Base-by-base conservation (phyloP, 805 yeast genomes). In the Lipomyces oligophaga region DNA sequence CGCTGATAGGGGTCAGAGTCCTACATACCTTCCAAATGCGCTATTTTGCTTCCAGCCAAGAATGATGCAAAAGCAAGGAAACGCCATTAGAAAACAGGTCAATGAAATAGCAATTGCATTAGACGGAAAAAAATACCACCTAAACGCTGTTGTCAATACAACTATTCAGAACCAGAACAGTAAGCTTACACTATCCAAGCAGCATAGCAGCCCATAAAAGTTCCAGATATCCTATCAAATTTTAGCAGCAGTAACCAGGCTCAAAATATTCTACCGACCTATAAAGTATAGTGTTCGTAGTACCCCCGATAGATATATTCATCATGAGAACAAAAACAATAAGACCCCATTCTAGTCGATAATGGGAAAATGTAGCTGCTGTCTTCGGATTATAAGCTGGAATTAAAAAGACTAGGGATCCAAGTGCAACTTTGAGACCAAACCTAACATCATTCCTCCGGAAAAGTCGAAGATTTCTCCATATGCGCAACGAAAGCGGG, bases 311-410 rank as follows among this genome's bases (percentile, higher is more conserved):
- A 0, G 89, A 81, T 59, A 84, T 85, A 57, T 82, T 84, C 90
- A 86, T 85, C 70, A 85, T 83, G 43, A 85, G 81, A 57, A 85
- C 80, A 57, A 79, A 85, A 0, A 88, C 80, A 19, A 84, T 83
- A 30, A 85, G 66, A 0, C 87, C 80, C 95, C 95, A 85, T 62
- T 85, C 95, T 6, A 83, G 82, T 54, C 89, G 67, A 87, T 86
- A 84, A 35, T 70, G 73, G 38, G 68, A 72, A 57, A 85, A 86
- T 1, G 62, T 52, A 5, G 69, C 68, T 41, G 79, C 70, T 0
- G 87, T 77, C 10, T 61, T 60, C 2, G 80, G 79, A 22, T 77
- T 58, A 58, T 79, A 85, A 1, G 94, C 94, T 46, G 85, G 79
- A 0, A 76, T 54, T 0, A 88, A 78, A 22, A 85, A 65, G 4